Evolutionary conservation across 2,329 filamentous ascomycete species (phyloP), one percentile per base, ranked within the genome.

Genomic region (Fusarium sp.): DNA sequence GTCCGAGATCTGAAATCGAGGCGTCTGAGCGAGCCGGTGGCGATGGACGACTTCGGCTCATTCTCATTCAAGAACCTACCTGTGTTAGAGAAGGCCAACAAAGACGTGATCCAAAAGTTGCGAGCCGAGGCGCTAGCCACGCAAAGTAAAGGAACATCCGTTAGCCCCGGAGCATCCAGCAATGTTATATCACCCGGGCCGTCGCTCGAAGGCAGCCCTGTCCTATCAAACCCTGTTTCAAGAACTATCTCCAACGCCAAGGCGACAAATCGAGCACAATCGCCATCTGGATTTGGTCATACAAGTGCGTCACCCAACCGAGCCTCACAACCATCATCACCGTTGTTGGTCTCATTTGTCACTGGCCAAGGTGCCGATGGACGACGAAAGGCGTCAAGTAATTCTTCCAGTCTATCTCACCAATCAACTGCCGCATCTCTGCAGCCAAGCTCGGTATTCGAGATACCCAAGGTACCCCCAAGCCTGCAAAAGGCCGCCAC

Each of bases 61-160:
- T 99, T 99, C 82, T 91, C 94, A 42, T 99, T 97, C 87, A 99
- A 99, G 84, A 99, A 99, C 77, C 85, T 99, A 54, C 95, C 95
- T 0, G 95, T 98, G 26, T 87, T 99, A 24, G 96, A 98, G 78
- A 98, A 98, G 82, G 96, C 96, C 61, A 99, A 99, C 83, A 99
- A 99, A 80, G 96, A 99, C 78, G 95, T 98, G 35, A 97, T 99
- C 36, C 95, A 98, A 78, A 98, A 98, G 81, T 86, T 99, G 64
- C 91, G 95, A 16, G 94, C 95, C 28, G 95, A 98, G 81, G 95
- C 96, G 7, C 88, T 98, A 84, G 95, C 90, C 6, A 83, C 86
- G 5, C 89, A 91, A 74, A 89, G 82, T 78, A 91, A 91, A 77
- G 82, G 84, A 38, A 80, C 84, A 10, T 80, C 82, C 8, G 77